Evolutionary conservation across 192 early-diverging fungal species (phyloP).

Genomic region (Chytriomyces sp.): DNA sequence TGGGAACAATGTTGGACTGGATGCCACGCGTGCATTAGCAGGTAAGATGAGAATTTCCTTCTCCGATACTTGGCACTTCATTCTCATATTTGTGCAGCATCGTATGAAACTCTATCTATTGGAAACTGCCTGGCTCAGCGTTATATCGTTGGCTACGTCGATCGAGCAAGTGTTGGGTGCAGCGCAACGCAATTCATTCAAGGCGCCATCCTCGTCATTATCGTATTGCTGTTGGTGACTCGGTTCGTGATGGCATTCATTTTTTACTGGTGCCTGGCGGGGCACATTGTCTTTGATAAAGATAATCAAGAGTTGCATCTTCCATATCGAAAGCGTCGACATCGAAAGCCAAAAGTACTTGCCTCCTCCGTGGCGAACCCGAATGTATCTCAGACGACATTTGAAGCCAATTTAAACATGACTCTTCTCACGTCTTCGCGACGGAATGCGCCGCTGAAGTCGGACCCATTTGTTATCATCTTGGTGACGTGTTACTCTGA

Average conservation of each 20-base stretch:
- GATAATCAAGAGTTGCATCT: not conserved
- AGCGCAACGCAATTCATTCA: constrained; percentile 41
- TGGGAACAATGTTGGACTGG: constrained; percentile 37
- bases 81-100: not conserved
- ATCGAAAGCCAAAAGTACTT: not conserved
- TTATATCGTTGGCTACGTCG: constrained; percentile 42
- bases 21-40: constrained; percentile 41
- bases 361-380: not conserved
- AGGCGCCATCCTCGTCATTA: constrained; percentile 37
- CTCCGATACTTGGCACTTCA: not conserved
- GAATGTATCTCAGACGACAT: not conserved
- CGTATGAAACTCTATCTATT: constrained; percentile 35
- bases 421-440: not conserved
- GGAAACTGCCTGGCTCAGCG: constrained; percentile 43
- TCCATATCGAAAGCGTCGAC: not conserved
- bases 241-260: constrained; percentile 55
- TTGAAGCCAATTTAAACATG: not conserved
- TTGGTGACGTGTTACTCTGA: constrained; percentile 94
- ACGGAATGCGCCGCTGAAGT: not conserved
- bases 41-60: not conserved
- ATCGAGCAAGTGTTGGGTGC: constrained; percentile 39
- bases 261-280: constrained; percentile 53
- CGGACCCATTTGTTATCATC: constrained; percentile 47
- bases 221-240: constrained; percentile 40
- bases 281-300: constrained; percentile 23